Evolutionary conservation across 139 green algal genomes (phyloP).

Genomic region (Asterochloris sp.): DNA sequence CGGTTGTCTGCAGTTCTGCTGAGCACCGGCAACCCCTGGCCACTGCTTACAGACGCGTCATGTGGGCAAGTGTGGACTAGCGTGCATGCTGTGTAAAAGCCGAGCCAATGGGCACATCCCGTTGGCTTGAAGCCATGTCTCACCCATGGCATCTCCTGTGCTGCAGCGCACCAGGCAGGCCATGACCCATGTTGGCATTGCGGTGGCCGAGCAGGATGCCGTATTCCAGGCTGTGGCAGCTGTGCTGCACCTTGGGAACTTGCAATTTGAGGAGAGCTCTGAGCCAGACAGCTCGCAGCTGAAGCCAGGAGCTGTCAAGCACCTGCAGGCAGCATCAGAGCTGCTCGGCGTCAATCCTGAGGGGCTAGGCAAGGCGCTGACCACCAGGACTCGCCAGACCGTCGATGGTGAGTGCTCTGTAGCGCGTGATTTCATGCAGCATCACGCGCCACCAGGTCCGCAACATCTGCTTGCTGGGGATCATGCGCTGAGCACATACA

Average conservation of each 20-base stretch:
- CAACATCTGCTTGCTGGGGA: no score
- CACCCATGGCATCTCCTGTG: neutral
- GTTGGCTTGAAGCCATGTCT: neutral
- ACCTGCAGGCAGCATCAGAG: conserved; percentile 49
- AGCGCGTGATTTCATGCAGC: neutral
- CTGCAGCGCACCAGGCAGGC: conserved; percentile 73
- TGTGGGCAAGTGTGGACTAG: no score
- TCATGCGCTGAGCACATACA: no score
- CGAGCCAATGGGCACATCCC: no score
- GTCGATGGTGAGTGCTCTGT: conserved; percentile 56
- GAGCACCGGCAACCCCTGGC: no score
- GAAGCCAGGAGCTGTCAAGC: conserved; percentile 25
- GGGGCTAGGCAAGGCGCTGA: conserved; percentile 79
- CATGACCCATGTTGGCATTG: conserved; percentile 95
- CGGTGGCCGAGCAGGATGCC: conserved; percentile 64
- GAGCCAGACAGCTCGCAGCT: conserved; percentile 38
- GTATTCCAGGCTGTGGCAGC: conserved; percentile 86
- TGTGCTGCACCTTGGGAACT: conserved; percentile 96
- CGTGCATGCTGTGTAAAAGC: no score
- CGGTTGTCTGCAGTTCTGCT: no score
- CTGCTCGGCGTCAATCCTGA: conserved; percentile 75
- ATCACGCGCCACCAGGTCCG: no score
- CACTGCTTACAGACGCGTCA: no score
- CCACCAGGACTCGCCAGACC: conserved; percentile 87
- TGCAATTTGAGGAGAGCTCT: conserved; percentile 66